Base-by-base conservation (phyloP, 805 yeast genomes). In the Candida yuanshanica region DNA sequence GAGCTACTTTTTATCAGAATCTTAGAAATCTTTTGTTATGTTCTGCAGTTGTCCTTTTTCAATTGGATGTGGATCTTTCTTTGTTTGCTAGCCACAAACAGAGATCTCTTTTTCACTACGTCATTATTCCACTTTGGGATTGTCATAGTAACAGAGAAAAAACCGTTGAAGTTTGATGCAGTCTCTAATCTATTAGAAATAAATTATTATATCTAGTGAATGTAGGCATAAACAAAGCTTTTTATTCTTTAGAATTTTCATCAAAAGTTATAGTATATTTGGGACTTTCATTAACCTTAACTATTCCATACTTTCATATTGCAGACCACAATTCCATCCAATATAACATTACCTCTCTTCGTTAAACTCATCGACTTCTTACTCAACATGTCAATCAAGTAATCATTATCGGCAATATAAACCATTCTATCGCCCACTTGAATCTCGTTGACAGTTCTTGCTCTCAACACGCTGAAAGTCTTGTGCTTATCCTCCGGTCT, bases 361-460 rank as follows among this genome's bases (percentile, higher is more conserved):
- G 47, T 39, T 18, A 38, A 31, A 21, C 42, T 36, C 4, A 43
- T 20, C 7, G 27, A 14, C 10, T 39, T 37, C 11, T 21, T 20
- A 7, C 8, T 12, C n/a, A 33, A 12, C 13, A 40, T 33, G 7
- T 27, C 24, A 3, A 16, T 17, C 12, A 29, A 20, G 5, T 18
- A 3, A 5, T 35, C 36, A 3, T 33, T 34, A 1, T 45, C 39
- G 1, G 50, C 40, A 10, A 53, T 8, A 20, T 37, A 52, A 1
- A 53, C 32, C 33, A 35, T 41, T 3, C 18, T 27, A 1, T 33
- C 24, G 0, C 23, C 37, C 6, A 55, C 47, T 13, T 35, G 36
- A 6, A 52, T 37, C 0, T 60, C 62, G 38, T 59, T 59, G 11
- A 59, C 42, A 1, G 44, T 42, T 5, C 25, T 20, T 1, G 46